These are phyloP conservation scores for Lasiosphaeria miniovina DNA, from an alignment of 495 filamentous ascomycete genomes.

Conservation along the genomic window DNA sequence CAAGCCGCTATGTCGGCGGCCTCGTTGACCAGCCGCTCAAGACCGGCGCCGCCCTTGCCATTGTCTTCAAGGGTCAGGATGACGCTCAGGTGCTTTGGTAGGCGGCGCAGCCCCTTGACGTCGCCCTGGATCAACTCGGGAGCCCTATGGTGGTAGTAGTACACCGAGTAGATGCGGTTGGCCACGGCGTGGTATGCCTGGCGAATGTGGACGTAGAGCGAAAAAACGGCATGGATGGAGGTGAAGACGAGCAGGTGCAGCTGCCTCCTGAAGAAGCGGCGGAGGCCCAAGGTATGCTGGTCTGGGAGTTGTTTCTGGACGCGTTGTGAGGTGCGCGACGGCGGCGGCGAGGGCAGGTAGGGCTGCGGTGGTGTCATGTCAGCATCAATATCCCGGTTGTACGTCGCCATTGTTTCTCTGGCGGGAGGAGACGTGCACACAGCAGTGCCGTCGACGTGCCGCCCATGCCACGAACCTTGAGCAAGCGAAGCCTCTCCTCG, in stretches of 20 bases:
- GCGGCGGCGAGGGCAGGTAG: constrained; percentile 66
- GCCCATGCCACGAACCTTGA: constrained; percentile 45
- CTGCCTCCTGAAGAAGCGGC: constrained; percentile 63
- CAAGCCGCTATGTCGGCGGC: constrained; percentile 86
- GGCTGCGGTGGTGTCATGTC: constrained; percentile 43
- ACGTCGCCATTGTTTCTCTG: constrained; percentile 1
- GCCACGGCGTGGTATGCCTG: constrained; percentile 73
- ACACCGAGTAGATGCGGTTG: constrained; percentile 70
- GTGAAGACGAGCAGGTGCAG: constrained; percentile 68
- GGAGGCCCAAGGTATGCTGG: constrained; percentile 52
- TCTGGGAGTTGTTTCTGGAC: constrained; percentile 18
- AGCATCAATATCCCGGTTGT: neutral
- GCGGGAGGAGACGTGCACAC: neutral
- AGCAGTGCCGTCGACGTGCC: neutral
- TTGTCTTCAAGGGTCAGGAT: constrained; percentile 74
- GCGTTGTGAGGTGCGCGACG: constrained; percentile 28
- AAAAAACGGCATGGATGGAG: constrained; percentile 77
- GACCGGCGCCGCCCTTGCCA: constrained; percentile 58
- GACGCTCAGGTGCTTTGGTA: constrained; percentile 85
- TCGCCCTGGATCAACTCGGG: constrained; percentile 87
- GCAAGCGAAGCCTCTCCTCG: constrained; percentile 65
- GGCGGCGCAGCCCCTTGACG: constrained; percentile 64
- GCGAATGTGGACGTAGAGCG: constrained; percentile 76
- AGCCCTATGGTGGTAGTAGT: constrained; percentile 90
- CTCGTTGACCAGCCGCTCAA: constrained; percentile 85